These are phyloP conservation scores for Albophoma yamanashiensis DNA, from an alignment of 2,329 filamentous ascomycete genomes.

Conservation along the genomic window DNA sequence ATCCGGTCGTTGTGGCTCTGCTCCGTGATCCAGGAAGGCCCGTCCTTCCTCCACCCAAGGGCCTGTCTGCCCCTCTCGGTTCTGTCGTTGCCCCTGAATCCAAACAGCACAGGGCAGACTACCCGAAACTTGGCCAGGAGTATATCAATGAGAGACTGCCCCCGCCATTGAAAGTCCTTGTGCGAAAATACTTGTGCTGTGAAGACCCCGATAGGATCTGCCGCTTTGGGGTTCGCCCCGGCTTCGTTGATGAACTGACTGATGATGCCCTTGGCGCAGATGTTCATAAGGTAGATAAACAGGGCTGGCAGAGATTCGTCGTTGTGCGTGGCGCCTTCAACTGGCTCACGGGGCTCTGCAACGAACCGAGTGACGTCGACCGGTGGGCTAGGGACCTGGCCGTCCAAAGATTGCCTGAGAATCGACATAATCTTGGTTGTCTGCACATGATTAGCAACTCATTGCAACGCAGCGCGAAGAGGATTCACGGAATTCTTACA, in stretches of 20 bases:
- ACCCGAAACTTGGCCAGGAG: conserved; percentile 76
- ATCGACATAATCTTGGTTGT: conserved; percentile 23
- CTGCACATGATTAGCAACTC: conserved; percentile 13
- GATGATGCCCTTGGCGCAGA: conserved; percentile 63
- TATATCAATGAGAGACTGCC: conserved; percentile 64
- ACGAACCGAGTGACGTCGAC: conserved; percentile 47
- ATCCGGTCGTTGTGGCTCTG: conserved; percentile 73
- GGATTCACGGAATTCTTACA: conserved; percentile 16
- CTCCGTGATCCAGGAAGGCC: conserved; percentile 50
- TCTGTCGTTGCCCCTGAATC: conserved; percentile 64
- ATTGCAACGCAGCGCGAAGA: not conserved
- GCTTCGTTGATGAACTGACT: conserved; percentile 60
- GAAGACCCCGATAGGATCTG: conserved; percentile 71
- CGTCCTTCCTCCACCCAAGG: conserved; percentile 65
- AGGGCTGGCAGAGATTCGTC: conserved; percentile 48
- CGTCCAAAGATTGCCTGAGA: conserved; percentile 42
- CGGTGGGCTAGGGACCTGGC: conserved; percentile 37
- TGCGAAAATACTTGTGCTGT: conserved; percentile 65
- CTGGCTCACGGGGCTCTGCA: conserved; percentile 30
- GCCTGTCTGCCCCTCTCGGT: conserved; percentile 55
- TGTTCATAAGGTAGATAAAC: conserved; percentile 66
- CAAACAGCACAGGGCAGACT: conserved; percentile 76
- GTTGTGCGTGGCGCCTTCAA: conserved; percentile 40
- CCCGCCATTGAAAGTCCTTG: conserved; percentile 55
- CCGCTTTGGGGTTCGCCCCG: conserved; percentile 50